Evolutionary conservation across 352 stramenopile genomes (phyloP).

Genomic region (Elongisporangium prolatum): DNA sequence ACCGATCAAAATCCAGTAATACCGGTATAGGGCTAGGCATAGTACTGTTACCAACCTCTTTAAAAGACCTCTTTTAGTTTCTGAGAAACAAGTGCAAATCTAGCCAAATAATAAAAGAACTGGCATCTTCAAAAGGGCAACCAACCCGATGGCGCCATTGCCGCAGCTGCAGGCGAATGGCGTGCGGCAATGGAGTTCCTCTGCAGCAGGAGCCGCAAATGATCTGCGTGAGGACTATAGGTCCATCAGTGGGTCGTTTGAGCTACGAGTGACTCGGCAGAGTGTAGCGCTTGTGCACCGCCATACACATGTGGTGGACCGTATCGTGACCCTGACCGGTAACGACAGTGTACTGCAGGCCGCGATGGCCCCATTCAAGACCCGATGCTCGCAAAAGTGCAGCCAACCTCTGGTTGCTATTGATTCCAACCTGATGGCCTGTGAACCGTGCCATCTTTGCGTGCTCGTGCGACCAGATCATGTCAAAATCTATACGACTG

Average conservation of each 20-base stretch:
- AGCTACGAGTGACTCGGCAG: conserved; percentile 36
- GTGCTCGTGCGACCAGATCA: conserved; percentile 64
- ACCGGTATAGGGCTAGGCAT: background rate
- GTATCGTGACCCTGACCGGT: conserved; percentile 48
- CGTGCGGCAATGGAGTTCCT: background rate
- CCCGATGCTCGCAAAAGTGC: conserved; percentile 2
- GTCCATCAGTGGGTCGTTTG: conserved; percentile 20
- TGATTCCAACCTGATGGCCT: background rate
- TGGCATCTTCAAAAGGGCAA: background rate
- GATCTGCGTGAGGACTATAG: conserved; percentile 29
- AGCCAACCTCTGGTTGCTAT: background rate
- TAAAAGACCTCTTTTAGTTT: background rate
- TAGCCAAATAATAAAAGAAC: background rate
- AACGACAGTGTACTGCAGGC: conserved; percentile 44
- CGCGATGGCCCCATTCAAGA: conserved; percentile 39
- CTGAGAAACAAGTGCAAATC: background rate
- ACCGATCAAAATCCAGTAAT: background rate
- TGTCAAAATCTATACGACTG: conserved; percentile 58
- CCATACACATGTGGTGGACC: conserved; percentile 49
- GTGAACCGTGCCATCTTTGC: conserved; percentile 33
- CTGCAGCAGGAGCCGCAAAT: conserved; percentile 2
- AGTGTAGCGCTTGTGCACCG: conserved; percentile 55
- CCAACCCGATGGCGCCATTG: background rate
- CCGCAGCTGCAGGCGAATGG: background rate
- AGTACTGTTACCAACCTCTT: background rate